Conservation (phyloP, 164 flowering plant genomes). For the Nymphaea thermarum region DNA sequence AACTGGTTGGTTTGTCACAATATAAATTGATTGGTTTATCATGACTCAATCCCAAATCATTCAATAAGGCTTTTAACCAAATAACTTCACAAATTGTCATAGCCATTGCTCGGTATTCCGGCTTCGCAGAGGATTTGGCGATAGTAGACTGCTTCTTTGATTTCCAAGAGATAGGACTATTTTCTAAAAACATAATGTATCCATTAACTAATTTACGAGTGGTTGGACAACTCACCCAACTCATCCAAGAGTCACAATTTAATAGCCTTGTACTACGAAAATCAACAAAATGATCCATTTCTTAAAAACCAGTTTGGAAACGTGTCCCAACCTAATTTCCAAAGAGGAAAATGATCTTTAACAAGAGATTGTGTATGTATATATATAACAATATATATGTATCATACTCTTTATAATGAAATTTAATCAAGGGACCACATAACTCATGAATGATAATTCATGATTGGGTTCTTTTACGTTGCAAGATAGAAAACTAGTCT, state of each 20-base stretch:
- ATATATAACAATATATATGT: too few relatives aligned
- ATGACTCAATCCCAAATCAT: neutral
- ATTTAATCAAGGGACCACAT: too few relatives aligned
- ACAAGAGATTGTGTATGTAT: too few relatives aligned
- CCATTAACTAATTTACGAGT: neutral
- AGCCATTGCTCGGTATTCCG: conserved; percentile 6
- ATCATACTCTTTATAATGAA: too few relatives aligned
- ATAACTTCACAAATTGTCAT: conserved; percentile 3
- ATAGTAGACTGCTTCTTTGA: conserved; percentile 8
- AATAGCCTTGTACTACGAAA: too few relatives aligned
- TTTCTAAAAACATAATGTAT: neutral
- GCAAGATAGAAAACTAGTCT: too few relatives aligned
- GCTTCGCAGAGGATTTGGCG: conserved; percentile 1
- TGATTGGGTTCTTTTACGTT: too few relatives aligned
- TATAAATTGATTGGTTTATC: neutral
- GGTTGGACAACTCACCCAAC: conserved; percentile 2
- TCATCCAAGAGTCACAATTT: neutral
- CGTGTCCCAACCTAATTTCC: too few relatives aligned
- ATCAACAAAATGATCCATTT: too few relatives aligned
- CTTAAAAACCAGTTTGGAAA: too few relatives aligned
- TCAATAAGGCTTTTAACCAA: neutral
- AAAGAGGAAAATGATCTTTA: too few relatives aligned
- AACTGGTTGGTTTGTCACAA: conserved; percentile 7
- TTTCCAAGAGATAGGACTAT: conserved; percentile 2
- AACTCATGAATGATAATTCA: too few relatives aligned